Percentiles rank a stretch among this genome's conserved stretches.
Evolutionary conservation across 257 asterid genomes (phyloP).

Genomic region (Penstemon davidsonii): DNA sequence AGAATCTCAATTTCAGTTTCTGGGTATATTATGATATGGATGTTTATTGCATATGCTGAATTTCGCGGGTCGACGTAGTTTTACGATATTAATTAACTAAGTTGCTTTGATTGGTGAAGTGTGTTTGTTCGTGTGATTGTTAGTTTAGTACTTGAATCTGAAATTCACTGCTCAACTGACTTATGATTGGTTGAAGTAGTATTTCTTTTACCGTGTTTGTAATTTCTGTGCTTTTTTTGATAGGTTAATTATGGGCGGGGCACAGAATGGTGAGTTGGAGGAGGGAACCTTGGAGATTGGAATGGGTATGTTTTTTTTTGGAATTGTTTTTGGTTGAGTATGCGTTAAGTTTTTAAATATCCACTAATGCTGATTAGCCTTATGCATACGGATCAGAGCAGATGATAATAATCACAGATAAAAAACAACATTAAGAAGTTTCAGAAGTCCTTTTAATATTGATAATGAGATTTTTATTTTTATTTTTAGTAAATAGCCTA

Average conservation of each 20-base stretch:
- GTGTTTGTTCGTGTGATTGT: neutral
- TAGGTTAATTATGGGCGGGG: constrained; percentile 62
- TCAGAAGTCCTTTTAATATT: too few relatives aligned
- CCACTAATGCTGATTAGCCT: neutral
- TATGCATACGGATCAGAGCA: neutral
- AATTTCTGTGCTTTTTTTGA: constrained; percentile 16
- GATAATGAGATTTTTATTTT: too few relatives aligned
- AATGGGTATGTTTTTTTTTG: constrained; percentile 58
- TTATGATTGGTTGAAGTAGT: constrained; percentile 22
- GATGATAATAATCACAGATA: neutral
- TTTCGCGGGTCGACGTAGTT: constrained; percentile 1
- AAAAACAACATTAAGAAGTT: too few relatives aligned
- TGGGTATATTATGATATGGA: neutral
- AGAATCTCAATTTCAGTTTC: constrained; percentile 18
- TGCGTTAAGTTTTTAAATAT: neutral
- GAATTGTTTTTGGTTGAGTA: neutral
- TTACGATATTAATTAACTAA: neutral
- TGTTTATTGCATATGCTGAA: constrained; percentile 25
- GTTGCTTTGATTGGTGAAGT: neutral
- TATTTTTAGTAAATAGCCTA: neutral
- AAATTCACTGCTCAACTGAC: constrained; percentile 4
- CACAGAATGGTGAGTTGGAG: constrained; percentile 60
- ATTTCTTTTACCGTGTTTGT: constrained; percentile 11
- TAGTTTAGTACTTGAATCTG: neutral
- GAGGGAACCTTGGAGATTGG: constrained; percentile 94